phyloP scores from a whole-genome alignment of 2,329 filamentous ascomycete species.

The Clarireedia sp. region DNA sequence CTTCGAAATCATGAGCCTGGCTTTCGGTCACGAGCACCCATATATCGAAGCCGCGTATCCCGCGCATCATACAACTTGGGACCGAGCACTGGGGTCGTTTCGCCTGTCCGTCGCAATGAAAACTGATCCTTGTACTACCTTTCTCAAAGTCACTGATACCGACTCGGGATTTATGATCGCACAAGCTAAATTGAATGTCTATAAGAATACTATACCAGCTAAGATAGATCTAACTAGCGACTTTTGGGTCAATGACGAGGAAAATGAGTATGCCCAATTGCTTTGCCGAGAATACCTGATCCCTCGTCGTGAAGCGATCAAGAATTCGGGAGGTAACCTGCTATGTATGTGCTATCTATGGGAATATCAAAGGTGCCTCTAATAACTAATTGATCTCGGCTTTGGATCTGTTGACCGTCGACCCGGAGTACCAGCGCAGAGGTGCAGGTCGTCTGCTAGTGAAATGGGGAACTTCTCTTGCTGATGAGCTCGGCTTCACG shows the following conservation, averaged over 20 bases:
- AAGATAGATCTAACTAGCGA: not conserved
- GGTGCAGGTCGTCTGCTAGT: not conserved
- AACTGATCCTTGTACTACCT: not conserved
- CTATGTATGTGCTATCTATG: not conserved
- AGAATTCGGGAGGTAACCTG: not conserved
- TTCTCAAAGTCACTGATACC: not conserved
- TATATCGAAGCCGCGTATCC: not conserved
- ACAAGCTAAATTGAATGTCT: not conserved
- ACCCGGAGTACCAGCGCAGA: not conserved
- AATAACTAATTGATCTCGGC: not conserved
- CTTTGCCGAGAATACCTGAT: not conserved
- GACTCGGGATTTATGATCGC: not conserved
- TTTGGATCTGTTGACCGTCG: not conserved
- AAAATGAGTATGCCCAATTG: not conserved
- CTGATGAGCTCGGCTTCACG: not conserved
- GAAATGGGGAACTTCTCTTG: not conserved
- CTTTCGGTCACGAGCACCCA: too few relatives aligned
- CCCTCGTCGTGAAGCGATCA: not conserved
- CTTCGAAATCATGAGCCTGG: too few relatives aligned
- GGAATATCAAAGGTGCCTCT: too few relatives aligned
- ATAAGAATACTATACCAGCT: not conserved
- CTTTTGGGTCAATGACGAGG: not conserved
- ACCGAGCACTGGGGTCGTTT: not conserved
- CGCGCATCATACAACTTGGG: not conserved
- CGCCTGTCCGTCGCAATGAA: not conserved